Evolutionary conservation across 2,329 filamentous ascomycete genomes (phyloP), one percentile per base, ranked within the genome.

Genomic region (Penicillium sp.): DNA sequence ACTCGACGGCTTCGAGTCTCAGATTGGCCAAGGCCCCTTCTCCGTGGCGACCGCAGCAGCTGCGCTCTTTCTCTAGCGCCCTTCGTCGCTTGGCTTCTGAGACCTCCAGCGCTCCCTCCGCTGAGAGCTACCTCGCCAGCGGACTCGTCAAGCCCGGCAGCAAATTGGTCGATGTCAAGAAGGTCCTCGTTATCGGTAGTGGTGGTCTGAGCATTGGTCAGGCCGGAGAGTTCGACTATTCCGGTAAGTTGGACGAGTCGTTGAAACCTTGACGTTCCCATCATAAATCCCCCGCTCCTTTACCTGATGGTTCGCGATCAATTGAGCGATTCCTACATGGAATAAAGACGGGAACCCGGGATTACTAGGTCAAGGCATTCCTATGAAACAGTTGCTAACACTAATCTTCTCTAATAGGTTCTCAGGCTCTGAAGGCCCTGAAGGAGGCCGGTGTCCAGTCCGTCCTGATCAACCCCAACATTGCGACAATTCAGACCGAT

Each of bases 161-260:
- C 63, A 79, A 91, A 63, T 75, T 87, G 48, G 85, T 96, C 44
- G 82, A 95, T 68, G 89, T 97, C 57, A 95, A 95, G 77, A 97
- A 97, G 76, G 91, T 97, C 45, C 77, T 97, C 55, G 90, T 97
- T 61, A 95, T 97, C 75, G 91, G 91, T 52, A 90, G 85, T 73
- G 91, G 91, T 75, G 91, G 91, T 72, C 79, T 97, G 61, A 88
- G 88, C 69, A 97, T 97, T 80, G 91, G 91, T 57, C 91, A 97
- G 74, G 91, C 91, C 58, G 91, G 91, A 75, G 91, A 97, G 75
- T 97, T 97, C 64, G 91, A 97, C 74, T 97, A 97, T 73, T 97
- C 91, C 71, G 91, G 89, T 95, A 77, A 59, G 83, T 78, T 56
- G 58, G 21, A 42, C 41, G n/a, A n/a, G n/a, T n/a, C n/a, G n/a